Conservation (phyloP, 2,329 filamentous ascomycete genomes). For the Xylariomycetidae sp. region DNA sequence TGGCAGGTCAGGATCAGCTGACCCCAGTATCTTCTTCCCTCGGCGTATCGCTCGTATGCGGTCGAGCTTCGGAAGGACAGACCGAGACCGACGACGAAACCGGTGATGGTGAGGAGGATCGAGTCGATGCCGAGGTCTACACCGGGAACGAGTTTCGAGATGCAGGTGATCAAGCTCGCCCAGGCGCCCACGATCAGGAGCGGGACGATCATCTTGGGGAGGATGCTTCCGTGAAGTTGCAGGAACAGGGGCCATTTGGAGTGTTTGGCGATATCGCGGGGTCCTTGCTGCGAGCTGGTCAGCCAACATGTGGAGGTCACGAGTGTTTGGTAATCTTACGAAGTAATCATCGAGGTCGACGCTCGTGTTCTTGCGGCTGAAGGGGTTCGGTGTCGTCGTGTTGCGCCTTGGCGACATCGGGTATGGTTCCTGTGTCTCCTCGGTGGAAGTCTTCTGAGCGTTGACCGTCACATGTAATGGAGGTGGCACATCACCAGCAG, state of each 20-base stretch:
- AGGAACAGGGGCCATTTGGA: slow-evolving; percentile 77
- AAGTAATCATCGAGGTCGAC: slow-evolving; percentile 43
- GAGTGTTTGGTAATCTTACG: slow-evolving; percentile 25
- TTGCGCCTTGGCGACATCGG: slow-evolving; percentile 15
- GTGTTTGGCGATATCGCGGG: slow-evolving; percentile 66
- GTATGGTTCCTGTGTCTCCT: slow-evolving; percentile 10
- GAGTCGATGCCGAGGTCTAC: slow-evolving; percentile 51
- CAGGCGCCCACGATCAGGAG: slow-evolving; percentile 59
- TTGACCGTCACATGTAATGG: no score
- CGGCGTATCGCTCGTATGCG: slow-evolving; percentile 65
- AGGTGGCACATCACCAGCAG: no score
- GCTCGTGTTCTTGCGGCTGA: slow-evolving; percentile 25
- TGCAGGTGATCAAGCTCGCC: slow-evolving; percentile 60
- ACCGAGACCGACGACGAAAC: slow-evolving; percentile 77
- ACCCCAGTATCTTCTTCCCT: slow-evolving; percentile 61
- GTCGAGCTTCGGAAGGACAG: slow-evolving; percentile 75
- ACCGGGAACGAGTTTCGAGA: slow-evolving; percentile 41
- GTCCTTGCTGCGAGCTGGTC: slow-evolving; percentile 25
- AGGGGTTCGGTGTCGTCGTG: slow-evolving; percentile 25
- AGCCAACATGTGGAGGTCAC: neutral
- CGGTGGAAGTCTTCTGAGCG: no score
- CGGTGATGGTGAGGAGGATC: slow-evolving; percentile 76
- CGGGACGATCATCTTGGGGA: slow-evolving; percentile 72
- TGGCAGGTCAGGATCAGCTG: slow-evolving; percentile 58
- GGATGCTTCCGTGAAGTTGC: slow-evolving; percentile 68